Conservation (phyloP, 2,329 filamentous ascomycete genomes). For the Kalaharituber pfeilii region DNA sequence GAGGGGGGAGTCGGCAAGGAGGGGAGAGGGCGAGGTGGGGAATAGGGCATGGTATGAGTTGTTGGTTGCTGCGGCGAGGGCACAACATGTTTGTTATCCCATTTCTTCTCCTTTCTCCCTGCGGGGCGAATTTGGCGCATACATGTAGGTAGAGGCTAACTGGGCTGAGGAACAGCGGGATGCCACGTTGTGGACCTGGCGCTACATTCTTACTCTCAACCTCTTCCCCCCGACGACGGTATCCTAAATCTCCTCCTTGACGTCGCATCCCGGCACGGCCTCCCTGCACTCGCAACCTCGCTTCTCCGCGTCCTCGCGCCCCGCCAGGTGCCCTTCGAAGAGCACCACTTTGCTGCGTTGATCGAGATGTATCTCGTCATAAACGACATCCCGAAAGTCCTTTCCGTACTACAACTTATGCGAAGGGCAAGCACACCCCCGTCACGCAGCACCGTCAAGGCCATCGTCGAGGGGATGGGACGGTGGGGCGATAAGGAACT, state of each 20-base stretch:
- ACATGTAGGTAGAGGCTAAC: neutral
- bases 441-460: conserved; percentile 42
- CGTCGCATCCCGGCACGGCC: conserved; percentile 50
- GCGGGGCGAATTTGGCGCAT: conserved; percentile 27
- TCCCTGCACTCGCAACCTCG: conserved; percentile 50
- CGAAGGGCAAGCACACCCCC: conserved; percentile 41
- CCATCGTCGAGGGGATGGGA: conserved; percentile 29
- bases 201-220: conserved; percentile 39
- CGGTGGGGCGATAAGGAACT: neutral
- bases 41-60: neutral
- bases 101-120: too few species aligned
- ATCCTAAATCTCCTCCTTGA: conserved; percentile 52
- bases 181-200: conserved; percentile 56
- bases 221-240: conserved; percentile 46
- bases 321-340: conserved; percentile 39
- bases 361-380: conserved; percentile 48
- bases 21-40: conserved; percentile 41
- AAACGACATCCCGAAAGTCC: conserved; percentile 26
- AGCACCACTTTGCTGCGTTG: conserved; percentile 64
- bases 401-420: conserved; percentile 55
- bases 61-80: conserved; percentile 46
- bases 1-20: conserved; percentile 36
- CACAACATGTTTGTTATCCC: too few species aligned
- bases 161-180: conserved; percentile 40
- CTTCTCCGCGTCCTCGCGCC: conserved; percentile 49